Base-by-base conservation (phyloP, 352 stramenopile species). In the Phytophthora sp. region DNA sequence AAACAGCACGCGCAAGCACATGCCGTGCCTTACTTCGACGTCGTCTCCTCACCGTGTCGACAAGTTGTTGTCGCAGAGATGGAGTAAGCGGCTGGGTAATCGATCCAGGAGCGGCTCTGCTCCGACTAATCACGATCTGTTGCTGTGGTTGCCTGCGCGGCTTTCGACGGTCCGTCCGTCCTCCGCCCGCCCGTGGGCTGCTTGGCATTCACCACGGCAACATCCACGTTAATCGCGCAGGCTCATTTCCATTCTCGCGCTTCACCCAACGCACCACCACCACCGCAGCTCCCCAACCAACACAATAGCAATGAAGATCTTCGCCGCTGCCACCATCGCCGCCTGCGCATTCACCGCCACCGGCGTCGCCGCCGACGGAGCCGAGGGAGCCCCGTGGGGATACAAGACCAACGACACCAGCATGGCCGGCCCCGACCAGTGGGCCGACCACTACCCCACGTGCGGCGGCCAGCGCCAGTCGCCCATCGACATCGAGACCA, bases 401-500 rank as follows among this genome's bases (percentile, higher is more conserved):
- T 73, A 73, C 58, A 59, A 69, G 30, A 2, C 21, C 41, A 58
- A 56, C 24, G 52, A 69, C n/a, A n/a, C 45, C 4, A 52, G 26
- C 20, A 63, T 71, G 37, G 37, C 49, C 15, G 48, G 42, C n/a
- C 54, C 54, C 4, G 44, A 58, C 28, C 37, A 70, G 23, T 74
- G 60, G 67, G 17, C 35, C 5, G 50, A 66, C 28, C 49, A 59
- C 37, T 63, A 70, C n/a, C 56, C 62, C 0, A 56, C 45, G 9
- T 77, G 67, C 49, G 55, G 30, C 26, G 67, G 72, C 3, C 23
- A 41, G 15, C 44, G 55, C 15, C 72, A 80, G 54, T 80, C 72
- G 12, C 72, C 71, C 12, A 73, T 80, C 49, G 64, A 80, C 20
- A 71, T 80, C 51, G 20, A 39, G n/a, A 53, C 42, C 0, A 55